Conservation (phyloP, 495 filamentous ascomycete species). For the Annulohypoxylon maeteangense region DNA sequence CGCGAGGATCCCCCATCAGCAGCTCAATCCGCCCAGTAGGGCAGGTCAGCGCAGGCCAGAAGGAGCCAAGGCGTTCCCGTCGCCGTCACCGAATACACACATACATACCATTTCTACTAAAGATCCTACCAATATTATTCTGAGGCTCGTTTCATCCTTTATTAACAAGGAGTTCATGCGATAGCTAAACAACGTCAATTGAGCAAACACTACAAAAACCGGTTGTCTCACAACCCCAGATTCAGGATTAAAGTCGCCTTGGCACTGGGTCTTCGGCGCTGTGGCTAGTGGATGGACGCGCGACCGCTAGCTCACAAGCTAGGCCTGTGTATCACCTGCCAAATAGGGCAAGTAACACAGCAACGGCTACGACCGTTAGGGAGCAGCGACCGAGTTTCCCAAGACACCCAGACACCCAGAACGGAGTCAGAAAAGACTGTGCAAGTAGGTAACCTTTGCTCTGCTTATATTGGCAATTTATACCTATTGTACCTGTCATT, state of each 20-base stretch:
- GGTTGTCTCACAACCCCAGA: constrained; percentile 1
- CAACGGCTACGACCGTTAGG: neutral
- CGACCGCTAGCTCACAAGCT: neutral
- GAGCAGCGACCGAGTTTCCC: neutral
- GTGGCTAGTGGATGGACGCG: neutral
- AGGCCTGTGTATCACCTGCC: neutral
- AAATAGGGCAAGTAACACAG: neutral
- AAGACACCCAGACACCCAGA: too few species aligned
- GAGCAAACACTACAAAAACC: neutral
- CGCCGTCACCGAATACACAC: constrained; percentile 33
- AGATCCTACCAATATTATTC: neutral
- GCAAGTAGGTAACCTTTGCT: too few species aligned
- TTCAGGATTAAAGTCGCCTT: neutral
- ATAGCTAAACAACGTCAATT: neutral
- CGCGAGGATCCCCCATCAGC: neutral
- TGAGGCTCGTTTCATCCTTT: constrained; percentile 4
- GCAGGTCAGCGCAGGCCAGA: constrained; percentile 25
- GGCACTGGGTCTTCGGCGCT: neutral
- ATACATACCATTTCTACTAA: constrained; percentile 8
- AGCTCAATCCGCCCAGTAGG: constrained; percentile 6
- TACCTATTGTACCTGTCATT: too few species aligned
- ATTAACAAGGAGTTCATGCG: neutral
- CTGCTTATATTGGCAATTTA: too few species aligned
- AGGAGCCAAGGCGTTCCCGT: constrained; percentile 13
- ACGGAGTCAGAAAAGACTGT: too few species aligned